Percentiles rank a stretch among this genome's conserved stretches.
Evolutionary conservation across 345 rosid species (phyloP).

Genomic region (Boechera stricta): DNA sequence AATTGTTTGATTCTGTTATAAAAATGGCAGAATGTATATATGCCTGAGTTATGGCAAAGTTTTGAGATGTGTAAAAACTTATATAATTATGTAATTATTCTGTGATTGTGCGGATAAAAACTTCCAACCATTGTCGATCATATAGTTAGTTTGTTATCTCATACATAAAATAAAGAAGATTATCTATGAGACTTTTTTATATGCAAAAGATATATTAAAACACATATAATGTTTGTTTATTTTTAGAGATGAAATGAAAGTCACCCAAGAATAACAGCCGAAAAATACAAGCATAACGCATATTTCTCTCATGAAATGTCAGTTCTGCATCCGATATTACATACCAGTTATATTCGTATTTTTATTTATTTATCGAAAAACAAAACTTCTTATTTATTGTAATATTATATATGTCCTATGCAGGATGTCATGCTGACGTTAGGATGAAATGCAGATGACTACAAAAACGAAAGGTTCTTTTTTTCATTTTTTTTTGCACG

Average conservation of each 20-base stretch:
- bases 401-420: constrained; percentile 20
- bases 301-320: constrained; percentile 11
- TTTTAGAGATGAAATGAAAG: not conserved
- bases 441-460: constrained; percentile 29
- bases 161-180: not conserved
- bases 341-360: not conserved
- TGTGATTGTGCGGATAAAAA: not conserved
- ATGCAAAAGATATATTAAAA: not conserved
- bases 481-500: not conserved
- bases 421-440: constrained; percentile 42
- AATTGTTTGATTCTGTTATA: not conserved
- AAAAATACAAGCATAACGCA: not conserved
- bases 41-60: no score
- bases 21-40: not conserved
- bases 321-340: constrained; percentile 11
- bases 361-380: not conserved
- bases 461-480: not conserved
- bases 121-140: not conserved
- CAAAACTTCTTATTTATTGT: not conserved
- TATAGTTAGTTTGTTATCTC: constrained; percentile 1
- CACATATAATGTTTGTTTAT: not conserved
- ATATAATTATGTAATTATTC: not conserved
- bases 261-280: not conserved
- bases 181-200: not conserved
- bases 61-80: not conserved